Conservation (phyloP, 1,139 yeast species). For the Hanseniaspora sp. region DNA sequence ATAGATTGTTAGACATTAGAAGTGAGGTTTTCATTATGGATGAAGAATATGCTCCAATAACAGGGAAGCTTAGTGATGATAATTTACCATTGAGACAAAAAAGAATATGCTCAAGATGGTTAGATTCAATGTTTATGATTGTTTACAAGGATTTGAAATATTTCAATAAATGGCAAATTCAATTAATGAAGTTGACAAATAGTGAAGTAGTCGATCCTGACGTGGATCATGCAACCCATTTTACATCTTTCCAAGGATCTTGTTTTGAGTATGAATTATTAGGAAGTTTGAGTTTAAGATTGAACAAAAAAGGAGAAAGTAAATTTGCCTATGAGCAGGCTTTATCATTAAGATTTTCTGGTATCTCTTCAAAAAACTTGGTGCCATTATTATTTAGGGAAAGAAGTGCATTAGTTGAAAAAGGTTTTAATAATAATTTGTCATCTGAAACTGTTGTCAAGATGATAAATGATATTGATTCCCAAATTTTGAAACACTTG, state of each 20-base stretch:
- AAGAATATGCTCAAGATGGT: conserved; percentile 91
- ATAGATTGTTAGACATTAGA: conserved; percentile 63
- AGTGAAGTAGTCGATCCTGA: conserved; percentile 48
- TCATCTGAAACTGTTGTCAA: conserved; percentile 31
- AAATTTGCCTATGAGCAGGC: conserved; percentile 70
- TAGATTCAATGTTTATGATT: conserved; percentile 84
- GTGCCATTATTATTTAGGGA: conserved; percentile 49
- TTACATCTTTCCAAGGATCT: conserved; percentile 47
- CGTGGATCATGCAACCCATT: background rate
- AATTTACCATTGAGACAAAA: conserved; percentile 35
- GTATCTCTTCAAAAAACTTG: conserved; percentile 66
- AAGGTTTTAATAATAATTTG: conserved; percentile 20
- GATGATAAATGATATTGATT: conserved; percentile 44
- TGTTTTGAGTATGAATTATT: conserved; percentile 91
- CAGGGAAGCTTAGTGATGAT: conserved; percentile 32
- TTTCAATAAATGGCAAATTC: conserved; percentile 92
- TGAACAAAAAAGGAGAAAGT: conserved; percentile 78
- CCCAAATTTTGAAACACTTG: conserved; percentile 54
- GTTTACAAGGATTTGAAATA: conserved; percentile 85
- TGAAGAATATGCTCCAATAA: conserved; percentile 55
- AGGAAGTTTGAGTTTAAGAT: conserved; percentile 73
- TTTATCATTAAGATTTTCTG: conserved; percentile 64
- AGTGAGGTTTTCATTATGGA: conserved; percentile 95
- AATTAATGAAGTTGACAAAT: conserved; percentile 70
- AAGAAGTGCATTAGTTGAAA: conserved; percentile 25